Percentiles rank a stretch among this genome's conserved stretches.
Evolutionary conservation across 352 stramenopile species (phyloP).

Genomic region (Phytophthora colocasiae): DNA sequence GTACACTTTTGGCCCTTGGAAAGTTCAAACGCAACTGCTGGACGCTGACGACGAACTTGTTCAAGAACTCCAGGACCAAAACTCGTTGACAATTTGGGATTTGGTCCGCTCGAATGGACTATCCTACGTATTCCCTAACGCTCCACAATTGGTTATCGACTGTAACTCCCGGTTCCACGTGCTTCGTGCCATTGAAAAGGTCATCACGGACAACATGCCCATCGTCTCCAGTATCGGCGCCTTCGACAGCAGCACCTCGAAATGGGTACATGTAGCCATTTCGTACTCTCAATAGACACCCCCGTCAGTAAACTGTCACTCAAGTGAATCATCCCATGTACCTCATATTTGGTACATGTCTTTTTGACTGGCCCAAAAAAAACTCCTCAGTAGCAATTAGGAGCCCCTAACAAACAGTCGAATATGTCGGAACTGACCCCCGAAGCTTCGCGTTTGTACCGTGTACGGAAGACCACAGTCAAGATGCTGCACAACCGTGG

Average conservation of each 20-base stretch:
- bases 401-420: too few species aligned
- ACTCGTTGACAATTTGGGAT: slow-evolving; percentile 65
- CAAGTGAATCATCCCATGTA: not conserved
- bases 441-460: slow-evolving; percentile 91
- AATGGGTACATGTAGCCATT: slow-evolving; percentile 58
- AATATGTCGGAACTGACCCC: slow-evolving; percentile 80
- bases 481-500: slow-evolving; percentile 96
- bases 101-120: slow-evolving; percentile 56
- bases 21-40: slow-evolving; percentile 47
- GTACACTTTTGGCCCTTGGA: slow-evolving; percentile 69
- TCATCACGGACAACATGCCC: slow-evolving; percentile 77
- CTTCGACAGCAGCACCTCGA: slow-evolving; percentile 38
- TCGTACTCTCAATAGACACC: slow-evolving; percentile 33
- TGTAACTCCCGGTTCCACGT: slow-evolving; percentile 60
- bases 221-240: slow-evolving; percentile 59
- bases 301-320: slow-evolving; percentile 11
- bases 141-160: slow-evolving; percentile 60
- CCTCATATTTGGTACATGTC: slow-evolving; percentile 3
- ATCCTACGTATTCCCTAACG: slow-evolving; percentile 69
- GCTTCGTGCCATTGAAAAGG: slow-evolving; percentile 72
- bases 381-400: too few species aligned
- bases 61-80: slow-evolving; percentile 28
- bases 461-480: slow-evolving; percentile 95
- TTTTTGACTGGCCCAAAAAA: slow-evolving; percentile 14
- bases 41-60: slow-evolving; percentile 34